Percentiles rank a stretch among this genome's conserved stretches.
These are phyloP conservation scores for Mucor velutinosus DNA, from an alignment of 371 early-diverging fungal species.

Conservation along the genomic window DNA sequence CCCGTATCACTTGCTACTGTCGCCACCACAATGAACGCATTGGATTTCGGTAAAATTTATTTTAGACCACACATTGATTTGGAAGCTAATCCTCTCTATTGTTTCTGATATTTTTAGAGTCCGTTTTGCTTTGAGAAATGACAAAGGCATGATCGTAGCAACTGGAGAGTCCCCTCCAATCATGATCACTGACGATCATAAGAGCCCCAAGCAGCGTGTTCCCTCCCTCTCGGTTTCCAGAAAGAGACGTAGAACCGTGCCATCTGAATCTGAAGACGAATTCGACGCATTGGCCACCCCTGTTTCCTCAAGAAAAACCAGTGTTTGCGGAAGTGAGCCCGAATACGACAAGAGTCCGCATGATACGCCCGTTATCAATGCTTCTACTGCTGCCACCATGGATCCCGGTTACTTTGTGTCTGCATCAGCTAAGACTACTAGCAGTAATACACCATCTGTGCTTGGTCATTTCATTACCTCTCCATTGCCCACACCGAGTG, in stretches of 20 bases:
- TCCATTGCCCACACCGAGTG: not conserved
- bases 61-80: not conserved
- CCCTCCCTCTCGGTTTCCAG: not conserved
- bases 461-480: not conserved
- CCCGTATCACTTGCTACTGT: slow-evolving; percentile 94
- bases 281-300: slow-evolving; percentile 22
- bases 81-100: not conserved
- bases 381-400: not conserved
- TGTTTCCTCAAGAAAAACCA: slow-evolving; percentile 21
- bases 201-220: slow-evolving; percentile 57
- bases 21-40: slow-evolving; percentile 90
- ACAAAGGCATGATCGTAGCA: slow-evolving; percentile 66
- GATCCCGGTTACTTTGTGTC: not conserved
- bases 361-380: not conserved
- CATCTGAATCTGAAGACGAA: slow-evolving; percentile 6
- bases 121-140: slow-evolving; percentile 70
- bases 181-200: slow-evolving; percentile 96
- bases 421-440: not conserved
- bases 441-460: not conserved
- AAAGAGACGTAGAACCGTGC: slow-evolving; percentile 3
- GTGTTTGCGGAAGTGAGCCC: not conserved
- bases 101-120: slow-evolving; percentile 40
- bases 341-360: not conserved
- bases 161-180: slow-evolving; percentile 84
- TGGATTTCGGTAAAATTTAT: slow-evolving; percentile 69